A percentile compares a stretch with the other conserved stretches of the same genome.
Evolutionary conservation across 1,284 basidiomycete species (phyloP).

Genomic region (Sporisorium scitamineum): DNA sequence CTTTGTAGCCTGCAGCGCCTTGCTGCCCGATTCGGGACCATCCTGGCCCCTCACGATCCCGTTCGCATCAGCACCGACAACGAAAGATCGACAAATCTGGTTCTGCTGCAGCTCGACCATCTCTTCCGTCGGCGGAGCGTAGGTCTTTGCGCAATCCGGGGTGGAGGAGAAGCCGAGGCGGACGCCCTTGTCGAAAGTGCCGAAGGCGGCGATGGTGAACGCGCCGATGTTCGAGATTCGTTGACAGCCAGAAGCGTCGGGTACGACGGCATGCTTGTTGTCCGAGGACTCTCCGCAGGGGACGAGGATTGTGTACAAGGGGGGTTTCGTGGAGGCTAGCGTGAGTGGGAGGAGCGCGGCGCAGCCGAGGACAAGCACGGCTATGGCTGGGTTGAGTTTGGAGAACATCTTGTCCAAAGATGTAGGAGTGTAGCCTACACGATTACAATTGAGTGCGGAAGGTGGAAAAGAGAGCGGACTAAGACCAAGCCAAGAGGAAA

Average conservation of each 20-base stretch:
- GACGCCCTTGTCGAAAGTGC: not conserved
- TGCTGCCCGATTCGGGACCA: not conserved
- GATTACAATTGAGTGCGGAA: not conserved
- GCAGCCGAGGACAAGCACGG: not conserved
- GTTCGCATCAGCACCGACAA: not conserved
- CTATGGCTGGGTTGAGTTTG: not conserved
- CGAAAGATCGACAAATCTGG: not conserved
- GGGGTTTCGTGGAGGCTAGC: conserved; percentile 1
- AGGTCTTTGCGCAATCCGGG: conserved; percentile 22
- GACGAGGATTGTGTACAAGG: conserved; percentile 11
- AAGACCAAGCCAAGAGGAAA: no score
- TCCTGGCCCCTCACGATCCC: not conserved
- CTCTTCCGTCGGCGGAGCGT: conserved; percentile 1
- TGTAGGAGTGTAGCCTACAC: not conserved
- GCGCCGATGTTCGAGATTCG: conserved; percentile 22
- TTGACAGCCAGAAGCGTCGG: conserved; percentile 18
- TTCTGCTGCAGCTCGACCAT: not conserved
- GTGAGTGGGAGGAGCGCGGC: not conserved
- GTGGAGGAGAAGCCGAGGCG: conserved; percentile 20
- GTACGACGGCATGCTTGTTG: conserved; percentile 9
- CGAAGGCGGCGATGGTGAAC: conserved; percentile 11
- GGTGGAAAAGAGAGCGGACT: not conserved
- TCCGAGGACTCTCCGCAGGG: conserved; percentile 2
- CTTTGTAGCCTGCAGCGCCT: not conserved
- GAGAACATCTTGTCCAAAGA: not conserved